A percentile compares a stretch with the other conserved stretches of the same genome.
phyloP scores from a whole-genome alignment of 345 rosid species.

The Citrus glauca region DNA sequence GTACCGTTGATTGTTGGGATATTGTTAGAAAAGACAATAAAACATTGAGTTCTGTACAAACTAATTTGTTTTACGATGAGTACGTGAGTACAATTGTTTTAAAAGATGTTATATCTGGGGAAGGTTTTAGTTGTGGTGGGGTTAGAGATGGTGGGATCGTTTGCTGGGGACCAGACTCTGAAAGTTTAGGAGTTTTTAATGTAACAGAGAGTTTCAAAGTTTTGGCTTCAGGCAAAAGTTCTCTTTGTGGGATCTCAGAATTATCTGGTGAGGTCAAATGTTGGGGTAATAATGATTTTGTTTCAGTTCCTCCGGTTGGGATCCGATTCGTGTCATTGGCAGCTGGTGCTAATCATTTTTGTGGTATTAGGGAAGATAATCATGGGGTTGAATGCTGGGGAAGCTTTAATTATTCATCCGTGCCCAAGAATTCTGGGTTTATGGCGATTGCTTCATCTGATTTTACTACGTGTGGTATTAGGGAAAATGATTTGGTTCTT shows the following conservation, averaged over 20 bases:
- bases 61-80: slow-evolving; percentile 40
- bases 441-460: slow-evolving; percentile 87
- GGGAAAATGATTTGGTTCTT: slow-evolving; percentile 81
- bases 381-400: slow-evolving; percentile 94
- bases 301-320: slow-evolving; percentile 24
- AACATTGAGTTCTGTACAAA: slow-evolving; percentile 36
- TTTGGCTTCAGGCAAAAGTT: slow-evolving; percentile 54
- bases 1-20: slow-evolving; percentile 80
- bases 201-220: slow-evolving; percentile 32
- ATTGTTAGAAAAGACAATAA: slow-evolving; percentile 33
- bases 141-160: slow-evolving; percentile 63
- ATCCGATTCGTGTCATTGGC: slow-evolving; percentile 52
- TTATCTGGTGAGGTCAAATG: slow-evolving; percentile 51
- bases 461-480: slow-evolving; percentile 65
- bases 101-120: slow-evolving; percentile 64
- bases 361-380: slow-evolving; percentile 77
- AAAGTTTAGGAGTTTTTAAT: slow-evolving; percentile 39
- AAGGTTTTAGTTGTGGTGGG: slow-evolving; percentile 84
- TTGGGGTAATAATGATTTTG: slow-evolving; percentile 56
- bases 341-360: slow-evolving; percentile 73
- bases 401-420: slow-evolving; percentile 48
- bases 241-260: slow-evolving; percentile 57
- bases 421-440: slow-evolving; percentile 73
- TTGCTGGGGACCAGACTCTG: slow-evolving; percentile 83
- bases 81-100: slow-evolving; percentile 45